These are phyloP conservation scores for Vachellia collinsii DNA, from an alignment of 306 rosid genomes.

Conservation along the genomic window DNA sequence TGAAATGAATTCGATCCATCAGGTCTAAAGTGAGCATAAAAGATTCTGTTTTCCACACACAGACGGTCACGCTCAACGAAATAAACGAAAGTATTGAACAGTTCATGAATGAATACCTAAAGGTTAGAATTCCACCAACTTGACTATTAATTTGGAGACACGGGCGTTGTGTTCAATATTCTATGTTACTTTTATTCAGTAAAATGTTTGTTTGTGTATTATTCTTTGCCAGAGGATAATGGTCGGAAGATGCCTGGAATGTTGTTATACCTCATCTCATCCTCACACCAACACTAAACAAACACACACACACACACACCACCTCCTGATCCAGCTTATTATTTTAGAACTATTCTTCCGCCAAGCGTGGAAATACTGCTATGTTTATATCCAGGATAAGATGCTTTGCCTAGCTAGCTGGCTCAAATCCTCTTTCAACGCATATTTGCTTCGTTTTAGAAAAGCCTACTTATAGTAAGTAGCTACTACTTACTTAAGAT, in stretches of 20 bases:
- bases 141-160: not conserved
- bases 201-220: slow-evolving; percentile 4
- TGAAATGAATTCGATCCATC: not conserved
- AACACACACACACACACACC: not conserved
- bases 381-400: not conserved
- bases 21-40: not conserved
- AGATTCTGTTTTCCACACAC: not conserved
- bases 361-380: slow-evolving; percentile 1
- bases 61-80: no score
- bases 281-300: not conserved
- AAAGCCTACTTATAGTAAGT: not conserved
- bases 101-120: no score
- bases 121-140: no score
- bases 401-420: not conserved
- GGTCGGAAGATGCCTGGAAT: not conserved
- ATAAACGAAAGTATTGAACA: no score
- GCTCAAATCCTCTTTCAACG: not conserved
- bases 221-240: not conserved
- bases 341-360: slow-evolving; percentile 27
- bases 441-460: not conserved
- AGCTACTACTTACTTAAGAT: not conserved
- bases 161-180: not conserved
- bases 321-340: not conserved
- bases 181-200: not conserved
- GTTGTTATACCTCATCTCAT: not conserved